Base-by-base conservation (phyloP, 164 flowering plant species). In the Magnolia changhungtana region DNA sequence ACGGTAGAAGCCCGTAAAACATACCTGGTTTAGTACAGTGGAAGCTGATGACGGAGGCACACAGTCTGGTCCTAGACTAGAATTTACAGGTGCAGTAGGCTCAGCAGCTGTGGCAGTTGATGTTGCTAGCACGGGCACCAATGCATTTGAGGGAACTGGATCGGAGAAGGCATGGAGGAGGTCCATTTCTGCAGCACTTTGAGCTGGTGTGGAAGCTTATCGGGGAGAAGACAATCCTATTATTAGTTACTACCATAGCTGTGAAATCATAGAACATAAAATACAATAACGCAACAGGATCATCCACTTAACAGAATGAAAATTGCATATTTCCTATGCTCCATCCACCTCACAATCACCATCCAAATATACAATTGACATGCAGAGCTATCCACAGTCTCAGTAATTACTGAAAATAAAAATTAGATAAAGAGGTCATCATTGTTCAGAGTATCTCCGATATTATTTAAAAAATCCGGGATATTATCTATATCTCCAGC, bases 101-200 rank as follows among this genome's bases (percentile, higher is more conserved):
- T 84, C 92, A 76, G 85, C 50, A 23, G 85, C 55, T 55, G 85
- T 1, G 10, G 80, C 55, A 19, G 75, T 78, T 75, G 88, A 75
- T 8, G 79, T 64, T 63, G 75, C 77, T 63, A 95, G 92, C 82
- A 91, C 80, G 27, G 91, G 80, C 21, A 94, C 97, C 84, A 90
- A 82, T 59, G 88, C 23, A 76, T 87, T 83, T 37, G 86, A 75
- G 59, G 89, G 68, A 78, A 84, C 89, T 50, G 88, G 73, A 20
- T 90, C 97, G 19, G 93, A 82, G 72, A 91, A 80, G 24, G 97
- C 87, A 37, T 97, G 97, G 71, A 94, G 87, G 31, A 91, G 78
- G 80, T 96, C 99, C 84, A 87, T 75, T 74, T 92, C 97, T 77
- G 87, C 83, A 86, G 63, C 81, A 75, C 67, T 84, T 67, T 89